Base-by-base conservation (phyloP, 331 rosid genomes). In the Telfairia occidentalis region DNA sequence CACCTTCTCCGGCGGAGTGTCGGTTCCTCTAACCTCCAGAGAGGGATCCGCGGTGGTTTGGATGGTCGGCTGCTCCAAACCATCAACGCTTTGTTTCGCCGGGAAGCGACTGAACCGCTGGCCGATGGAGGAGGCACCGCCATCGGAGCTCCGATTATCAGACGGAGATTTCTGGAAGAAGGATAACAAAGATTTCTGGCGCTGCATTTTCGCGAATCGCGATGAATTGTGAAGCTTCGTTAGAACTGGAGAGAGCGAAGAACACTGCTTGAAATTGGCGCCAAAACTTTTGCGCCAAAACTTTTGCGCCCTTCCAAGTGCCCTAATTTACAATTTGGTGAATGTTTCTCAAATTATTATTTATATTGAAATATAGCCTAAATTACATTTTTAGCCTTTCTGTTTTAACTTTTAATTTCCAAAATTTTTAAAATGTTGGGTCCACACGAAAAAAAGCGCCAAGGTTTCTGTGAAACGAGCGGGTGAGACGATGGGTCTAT, bases 1-100 rank as follows among this genome's bases (percentile, higher is more conserved):
- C 73, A 67, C 90, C 85, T 94, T 94, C 88, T 94, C 97, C 78
- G 97, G 98, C 78, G 98, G 98, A 28, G 98, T 91, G n/a, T 91
- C 97, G 28, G 96, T 87, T 88, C 97, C 98, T 16, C 81, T 86
- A 67, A 94, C 82, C 58, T 87, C 91, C 38, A 58, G 23, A 10
- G 83, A 75, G 23, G 85, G 64, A 69, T 80, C 83, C 34, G 29
- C 42, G 12, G 59, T 72, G 9, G 71, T 45, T 49, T 46, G 60
- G 54, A 37, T 42, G 4, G 42, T 58, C 37, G 74, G 83, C 54
- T 58, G 84, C 23, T 64, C 75, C 71, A 61, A 48, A 48, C 43
- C 45, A 35, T 77, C 29, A 40, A 67, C 75, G 34, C 40, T 65
- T n/a, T 53, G 79, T 37, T 71, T 86, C 19, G 50, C 21, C 13